A percentile compares a stretch with the other conserved stretches of the same genome.
Conservation (phyloP, 345 rosid genomes). For the Rhodomyrtus tomentosa region DNA sequence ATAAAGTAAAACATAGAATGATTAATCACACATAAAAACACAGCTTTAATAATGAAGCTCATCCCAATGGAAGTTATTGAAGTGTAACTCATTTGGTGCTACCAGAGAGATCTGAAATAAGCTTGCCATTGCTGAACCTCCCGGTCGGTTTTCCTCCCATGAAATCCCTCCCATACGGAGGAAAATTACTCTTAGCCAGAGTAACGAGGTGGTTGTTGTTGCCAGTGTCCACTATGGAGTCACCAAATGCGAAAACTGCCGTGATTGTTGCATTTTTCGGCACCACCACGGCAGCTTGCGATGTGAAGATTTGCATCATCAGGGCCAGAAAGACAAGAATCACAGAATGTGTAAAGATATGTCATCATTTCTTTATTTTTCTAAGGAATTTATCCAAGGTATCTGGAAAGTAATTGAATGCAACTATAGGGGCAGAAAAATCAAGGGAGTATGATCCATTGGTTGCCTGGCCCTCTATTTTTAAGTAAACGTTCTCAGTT, state of each 20-base stretch:
- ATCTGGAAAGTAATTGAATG: not conserved
- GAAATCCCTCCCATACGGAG: constrained; percentile 52
- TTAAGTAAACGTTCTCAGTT: not conserved
- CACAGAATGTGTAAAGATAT: not conserved
- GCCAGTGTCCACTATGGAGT: constrained; percentile 56
- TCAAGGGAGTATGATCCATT: not conserved
- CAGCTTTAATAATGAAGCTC: no score
- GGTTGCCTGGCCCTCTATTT: not conserved
- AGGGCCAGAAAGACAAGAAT: not conserved
- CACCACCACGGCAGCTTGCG: not conserved
- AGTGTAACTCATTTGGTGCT: not conserved
- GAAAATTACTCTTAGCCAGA: constrained; percentile 23
- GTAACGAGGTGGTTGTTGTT: constrained; percentile 43
- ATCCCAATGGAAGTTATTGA: not conserved
- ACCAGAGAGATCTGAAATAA: constrained; percentile 48
- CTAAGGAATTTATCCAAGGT: not conserved
- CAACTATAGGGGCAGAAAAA: not conserved
- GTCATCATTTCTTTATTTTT: no score
- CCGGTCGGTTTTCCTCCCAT: constrained; percentile 32
- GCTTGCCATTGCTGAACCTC: constrained; percentile 51
- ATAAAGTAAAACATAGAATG: not conserved
- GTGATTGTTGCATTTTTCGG: constrained; percentile 22
- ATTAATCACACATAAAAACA: not conserved
- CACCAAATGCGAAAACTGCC: constrained; percentile 45
- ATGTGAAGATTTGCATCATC: not conserved